Conservation (phyloP, 495 filamentous ascomycete genomes). For the Penicillium dipodomyicola region DNA sequence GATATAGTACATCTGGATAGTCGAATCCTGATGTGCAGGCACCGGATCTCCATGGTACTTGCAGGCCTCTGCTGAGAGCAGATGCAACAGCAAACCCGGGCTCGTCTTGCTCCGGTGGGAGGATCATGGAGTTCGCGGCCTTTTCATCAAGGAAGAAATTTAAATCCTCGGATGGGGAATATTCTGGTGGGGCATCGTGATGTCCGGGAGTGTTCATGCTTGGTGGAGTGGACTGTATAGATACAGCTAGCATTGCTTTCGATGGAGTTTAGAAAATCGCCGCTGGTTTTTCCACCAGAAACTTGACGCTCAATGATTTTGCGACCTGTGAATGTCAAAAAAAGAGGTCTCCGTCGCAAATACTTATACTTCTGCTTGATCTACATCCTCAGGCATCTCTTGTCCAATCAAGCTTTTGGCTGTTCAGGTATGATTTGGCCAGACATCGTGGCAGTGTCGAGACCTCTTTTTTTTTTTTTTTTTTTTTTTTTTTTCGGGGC, state of each 20-base stretch:
- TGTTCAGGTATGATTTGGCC: neutral
- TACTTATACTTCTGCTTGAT: neutral
- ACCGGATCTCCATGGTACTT: slow-evolving; percentile 32
- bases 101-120: slow-evolving; percentile 15
- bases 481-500: slow-evolving; percentile 1
- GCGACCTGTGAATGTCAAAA: neutral
- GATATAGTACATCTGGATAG: slow-evolving; percentile 28
- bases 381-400: neutral
- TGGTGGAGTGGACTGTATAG: slow-evolving; percentile 1
- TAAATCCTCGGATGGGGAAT: slow-evolving; percentile 7
- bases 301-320: neutral
- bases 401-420: neutral
- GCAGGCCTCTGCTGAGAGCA: slow-evolving; percentile 30
- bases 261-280: neutral
- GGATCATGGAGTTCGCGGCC: slow-evolving; percentile 4
- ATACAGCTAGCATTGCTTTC: neutral
- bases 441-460: slow-evolving; percentile 17
- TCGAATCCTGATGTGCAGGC: slow-evolving; percentile 35
- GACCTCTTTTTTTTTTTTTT: slow-evolving; percentile 1
- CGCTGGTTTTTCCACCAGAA: neutral
- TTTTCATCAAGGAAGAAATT: slow-evolving; percentile 9
- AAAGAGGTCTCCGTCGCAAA: neutral
- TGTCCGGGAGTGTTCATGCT: slow-evolving; percentile 3
- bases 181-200: slow-evolving; percentile 14
- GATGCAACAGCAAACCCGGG: slow-evolving; percentile 23